Conservation (phyloP, 2,329 filamentous ascomycete genomes). For the Rhynchosporium secalis region DNA sequence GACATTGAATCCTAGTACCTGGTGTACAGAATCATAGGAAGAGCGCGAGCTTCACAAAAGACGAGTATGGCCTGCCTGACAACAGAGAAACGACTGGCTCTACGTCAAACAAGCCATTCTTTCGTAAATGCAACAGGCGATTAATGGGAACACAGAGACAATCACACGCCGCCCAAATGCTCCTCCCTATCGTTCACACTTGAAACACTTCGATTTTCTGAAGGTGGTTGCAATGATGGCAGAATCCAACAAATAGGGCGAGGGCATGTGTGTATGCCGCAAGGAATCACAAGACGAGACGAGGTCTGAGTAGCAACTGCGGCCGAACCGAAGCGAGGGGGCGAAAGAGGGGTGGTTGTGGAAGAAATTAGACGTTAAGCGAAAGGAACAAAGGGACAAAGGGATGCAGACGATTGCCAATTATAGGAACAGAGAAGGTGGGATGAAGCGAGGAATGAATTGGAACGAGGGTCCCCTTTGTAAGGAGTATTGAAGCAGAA, state of each 20-base stretch:
- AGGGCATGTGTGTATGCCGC: not conserved
- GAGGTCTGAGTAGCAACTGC: not conserved
- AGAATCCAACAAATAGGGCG: not conserved
- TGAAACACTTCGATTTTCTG: no score
- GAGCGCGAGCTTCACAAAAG: no score
- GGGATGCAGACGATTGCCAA: constrained; percentile 4
- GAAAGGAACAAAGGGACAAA: not conserved
- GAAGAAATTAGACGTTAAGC: not conserved
- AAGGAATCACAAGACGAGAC: constrained; percentile 1
- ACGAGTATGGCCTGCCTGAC: no score
- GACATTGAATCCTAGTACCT: no score
- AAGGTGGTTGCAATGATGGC: not conserved
- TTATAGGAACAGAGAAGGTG: not conserved
- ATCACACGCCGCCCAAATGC: no score
- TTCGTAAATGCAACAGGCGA: no score
- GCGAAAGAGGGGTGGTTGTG: not conserved
- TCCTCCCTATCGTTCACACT: no score
- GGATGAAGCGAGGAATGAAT: constrained; percentile 5
- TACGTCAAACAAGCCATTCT: no score
- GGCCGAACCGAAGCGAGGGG: constrained; percentile 8
- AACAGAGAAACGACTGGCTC: no score
- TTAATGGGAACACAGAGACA: no score
- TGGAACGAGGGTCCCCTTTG: not conserved
- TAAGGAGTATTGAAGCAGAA: constrained; percentile 10
- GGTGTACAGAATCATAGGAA: no score